A percentile compares a stretch with the other conserved stretches of the same genome.
These are phyloP conservation scores for Cladosporium colombiae DNA, from an alignment of 2,329 filamentous ascomycete species.

Conservation along the genomic window DNA sequence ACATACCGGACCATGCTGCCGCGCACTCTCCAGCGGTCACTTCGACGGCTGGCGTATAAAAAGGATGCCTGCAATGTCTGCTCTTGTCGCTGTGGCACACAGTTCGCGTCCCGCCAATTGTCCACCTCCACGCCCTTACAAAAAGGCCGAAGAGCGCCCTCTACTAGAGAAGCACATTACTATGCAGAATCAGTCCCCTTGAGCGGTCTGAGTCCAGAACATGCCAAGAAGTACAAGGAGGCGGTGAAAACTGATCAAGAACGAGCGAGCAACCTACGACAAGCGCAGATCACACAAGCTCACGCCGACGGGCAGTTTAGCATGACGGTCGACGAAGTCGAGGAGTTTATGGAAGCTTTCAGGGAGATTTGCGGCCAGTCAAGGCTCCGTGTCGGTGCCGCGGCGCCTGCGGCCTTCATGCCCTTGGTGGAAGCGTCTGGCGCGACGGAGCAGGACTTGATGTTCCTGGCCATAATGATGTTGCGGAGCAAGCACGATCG, in stretches of 20 bases:
- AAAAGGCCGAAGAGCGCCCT: constrained; percentile 19
- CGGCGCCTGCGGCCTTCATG: constrained; percentile 8
- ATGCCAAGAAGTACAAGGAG: constrained; percentile 17
- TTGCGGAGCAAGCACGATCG: not conserved
- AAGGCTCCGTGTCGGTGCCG: not conserved
- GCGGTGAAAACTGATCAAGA: not conserved
- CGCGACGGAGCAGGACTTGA: constrained; percentile 19
- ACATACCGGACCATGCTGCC: constrained; percentile 24
- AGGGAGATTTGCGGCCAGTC: constrained; percentile 2
- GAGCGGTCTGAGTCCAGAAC: not conserved
- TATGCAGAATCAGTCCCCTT: not conserved
- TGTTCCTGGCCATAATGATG: constrained; percentile 21
- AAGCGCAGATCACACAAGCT: not conserved
- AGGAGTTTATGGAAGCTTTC: constrained; percentile 21
- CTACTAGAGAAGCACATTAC: not conserved
- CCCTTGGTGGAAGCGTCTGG: constrained; percentile 9
- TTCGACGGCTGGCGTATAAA: constrained; percentile 7
- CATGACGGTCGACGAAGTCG: constrained; percentile 18
- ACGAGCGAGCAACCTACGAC: not conserved
- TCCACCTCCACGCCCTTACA: constrained; percentile 5
- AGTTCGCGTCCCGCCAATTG: constrained; percentile 10
- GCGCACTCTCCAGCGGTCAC: constrained; percentile 22
- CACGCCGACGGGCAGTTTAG: constrained; percentile 12
- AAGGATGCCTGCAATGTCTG: constrained; percentile 23
- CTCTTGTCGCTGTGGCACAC: constrained; percentile 24